Percentiles rank a stretch among this genome's conserved stretches.
Conservation (phyloP, 2,329 filamentous ascomycete genomes). For the Nakataea oryzae region DNA sequence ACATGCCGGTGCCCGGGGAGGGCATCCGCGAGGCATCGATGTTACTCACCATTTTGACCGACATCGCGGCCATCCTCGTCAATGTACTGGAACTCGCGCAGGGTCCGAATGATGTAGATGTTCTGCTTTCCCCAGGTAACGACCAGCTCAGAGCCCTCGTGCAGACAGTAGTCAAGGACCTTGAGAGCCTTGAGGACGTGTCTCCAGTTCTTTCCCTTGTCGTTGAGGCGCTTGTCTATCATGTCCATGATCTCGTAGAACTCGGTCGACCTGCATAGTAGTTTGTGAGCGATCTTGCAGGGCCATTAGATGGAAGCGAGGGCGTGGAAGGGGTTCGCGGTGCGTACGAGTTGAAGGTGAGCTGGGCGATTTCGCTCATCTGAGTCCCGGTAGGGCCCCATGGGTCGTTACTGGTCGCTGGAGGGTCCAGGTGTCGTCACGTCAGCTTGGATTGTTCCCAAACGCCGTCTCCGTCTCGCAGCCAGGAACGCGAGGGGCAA, state of each 20-base stretch:
- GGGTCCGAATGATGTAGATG: constrained; percentile 96
- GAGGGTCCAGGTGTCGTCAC: constrained; percentile 4
- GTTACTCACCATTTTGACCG: constrained; percentile 75
- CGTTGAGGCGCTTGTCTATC: constrained; percentile 95
- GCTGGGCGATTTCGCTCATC: constrained; percentile 96
- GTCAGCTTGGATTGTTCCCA: constrained; percentile 15
- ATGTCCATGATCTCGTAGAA: constrained; percentile 99
- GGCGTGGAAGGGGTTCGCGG: neutral
- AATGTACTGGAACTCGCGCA: constrained; percentile 93
- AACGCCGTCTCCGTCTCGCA: neutral
- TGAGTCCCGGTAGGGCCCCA: constrained; percentile 97
- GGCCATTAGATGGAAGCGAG: neutral
- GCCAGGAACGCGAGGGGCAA: constrained; percentile 9
- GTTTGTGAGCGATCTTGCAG: neutral
- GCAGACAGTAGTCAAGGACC: constrained; percentile 93
- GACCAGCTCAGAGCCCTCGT: constrained; percentile 91
- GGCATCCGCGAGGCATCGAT: neutral
- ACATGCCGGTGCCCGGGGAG: neutral
- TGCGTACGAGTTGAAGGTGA: constrained; percentile 92
- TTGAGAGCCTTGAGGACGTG: constrained; percentile 97
- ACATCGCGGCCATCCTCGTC: constrained; percentile 95
- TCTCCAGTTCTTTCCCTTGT: constrained; percentile 99
- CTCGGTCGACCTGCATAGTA: constrained; percentile 63
- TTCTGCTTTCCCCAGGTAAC: constrained; percentile 98
- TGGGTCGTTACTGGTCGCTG: constrained; percentile 96